Conservation (phyloP, 768 basidiomycete species). For the Suillus brevipes region DNA sequence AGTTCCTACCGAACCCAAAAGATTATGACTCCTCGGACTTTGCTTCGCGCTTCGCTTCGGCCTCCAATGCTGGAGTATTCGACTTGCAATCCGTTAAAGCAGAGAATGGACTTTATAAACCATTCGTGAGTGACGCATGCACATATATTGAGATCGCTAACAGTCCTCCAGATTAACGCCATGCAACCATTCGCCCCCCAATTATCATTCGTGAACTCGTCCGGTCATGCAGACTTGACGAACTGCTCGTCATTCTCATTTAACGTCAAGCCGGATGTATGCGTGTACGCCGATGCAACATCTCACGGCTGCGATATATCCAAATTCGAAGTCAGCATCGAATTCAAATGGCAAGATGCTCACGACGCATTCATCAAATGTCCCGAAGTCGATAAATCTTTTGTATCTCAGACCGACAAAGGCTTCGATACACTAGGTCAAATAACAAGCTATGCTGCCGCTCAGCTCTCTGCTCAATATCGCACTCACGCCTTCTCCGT, state of each 20-base stretch:
- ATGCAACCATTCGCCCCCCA: slow-evolving; percentile 8
- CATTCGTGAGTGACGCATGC: slow-evolving; percentile 1
- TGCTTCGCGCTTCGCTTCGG: background rate
- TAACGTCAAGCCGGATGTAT: slow-evolving; percentile 12
- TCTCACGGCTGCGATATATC: background rate
- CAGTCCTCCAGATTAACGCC: slow-evolving; percentile 5
- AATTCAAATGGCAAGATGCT: slow-evolving; percentile 10
- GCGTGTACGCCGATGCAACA: slow-evolving; percentile 3
- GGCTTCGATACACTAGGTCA: too few species aligned
- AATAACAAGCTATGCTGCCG: too few species aligned
- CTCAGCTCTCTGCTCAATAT: too few species aligned
- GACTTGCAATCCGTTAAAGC: background rate
- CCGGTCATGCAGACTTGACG: background rate
- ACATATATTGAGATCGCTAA: background rate
- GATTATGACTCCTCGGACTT: background rate
- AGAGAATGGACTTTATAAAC: background rate
- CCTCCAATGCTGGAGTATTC: background rate
- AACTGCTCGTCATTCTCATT: background rate
- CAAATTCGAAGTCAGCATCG: slow-evolving; percentile 7
- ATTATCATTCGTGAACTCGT: slow-evolving; percentile 2
- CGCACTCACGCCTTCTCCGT: too few species aligned
- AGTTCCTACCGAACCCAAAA: slow-evolving; percentile 7
- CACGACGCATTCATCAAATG: too few species aligned
- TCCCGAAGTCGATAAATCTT: too few species aligned
- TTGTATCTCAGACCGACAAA: too few species aligned